These are phyloP conservation scores for Colletotrichum musicola DNA, from an alignment of 2,329 filamentous ascomycete species.

Conservation along the genomic window DNA sequence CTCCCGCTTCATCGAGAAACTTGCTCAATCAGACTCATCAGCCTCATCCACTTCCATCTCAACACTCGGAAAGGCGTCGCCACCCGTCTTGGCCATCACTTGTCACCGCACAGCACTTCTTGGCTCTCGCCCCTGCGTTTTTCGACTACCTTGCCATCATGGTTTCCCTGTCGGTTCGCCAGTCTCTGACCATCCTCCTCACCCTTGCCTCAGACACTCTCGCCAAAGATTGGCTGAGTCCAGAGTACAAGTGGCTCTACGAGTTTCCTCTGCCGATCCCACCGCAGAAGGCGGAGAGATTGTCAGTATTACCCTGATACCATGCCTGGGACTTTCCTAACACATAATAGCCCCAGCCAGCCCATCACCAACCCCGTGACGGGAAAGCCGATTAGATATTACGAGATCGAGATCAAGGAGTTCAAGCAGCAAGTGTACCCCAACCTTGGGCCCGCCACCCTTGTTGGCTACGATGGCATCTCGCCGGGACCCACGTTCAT, in stretches of 20 bases:
- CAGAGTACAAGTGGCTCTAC: conserved; percentile 36
- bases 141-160: conserved; percentile 5
- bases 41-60: conserved; percentile 1
- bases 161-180: conserved; percentile 35
- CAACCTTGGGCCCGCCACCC: conserved; percentile 38
- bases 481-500: conserved; percentile 62
- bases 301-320: conserved; percentile 38
- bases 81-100: conserved; percentile 32
- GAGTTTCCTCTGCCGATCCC: conserved; percentile 43
- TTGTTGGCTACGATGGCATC: conserved; percentile 61
- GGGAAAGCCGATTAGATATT: conserved; percentile 48
- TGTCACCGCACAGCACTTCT: conserved; percentile 14
- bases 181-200: conserved; percentile 31
- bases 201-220: conserved; percentile 30
- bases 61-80: conserved; percentile 22
- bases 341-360: conserved; percentile 7
- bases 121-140: conserved; percentile 11
- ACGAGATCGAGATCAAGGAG: conserved; percentile 45
- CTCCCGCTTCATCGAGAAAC: neutral
- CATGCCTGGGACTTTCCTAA: neutral
- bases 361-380: conserved; percentile 46
- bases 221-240: conserved; percentile 38
- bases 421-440: conserved; percentile 44
- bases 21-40: conserved; percentile 24
- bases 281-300: conserved; percentile 57